Evolutionary conservation across 768 basidiomycete species (phyloP).

Genomic region (Suillus placidus): DNA sequence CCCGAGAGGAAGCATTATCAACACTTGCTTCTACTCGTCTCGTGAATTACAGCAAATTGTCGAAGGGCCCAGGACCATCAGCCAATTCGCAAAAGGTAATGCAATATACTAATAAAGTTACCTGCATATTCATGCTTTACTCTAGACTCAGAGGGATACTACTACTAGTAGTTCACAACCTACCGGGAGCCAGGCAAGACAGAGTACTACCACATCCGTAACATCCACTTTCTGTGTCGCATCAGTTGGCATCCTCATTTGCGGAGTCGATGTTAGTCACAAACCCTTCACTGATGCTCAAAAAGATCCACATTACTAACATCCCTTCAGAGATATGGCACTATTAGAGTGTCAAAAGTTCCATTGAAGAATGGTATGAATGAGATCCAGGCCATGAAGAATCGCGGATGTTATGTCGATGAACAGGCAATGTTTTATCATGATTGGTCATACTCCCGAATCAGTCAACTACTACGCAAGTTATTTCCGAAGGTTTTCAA

Average conservation of each 20-base stretch:
- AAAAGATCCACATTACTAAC: neutral
- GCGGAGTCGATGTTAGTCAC: slow-evolving; percentile 1
- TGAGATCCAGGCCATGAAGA: slow-evolving; percentile 9
- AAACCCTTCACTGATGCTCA: neutral
- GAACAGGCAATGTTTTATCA: neutral
- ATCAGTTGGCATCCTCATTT: slow-evolving; percentile 1
- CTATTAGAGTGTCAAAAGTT: neutral
- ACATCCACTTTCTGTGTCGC: too few species aligned
- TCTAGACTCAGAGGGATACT: neutral
- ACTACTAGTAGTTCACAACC: neutral
- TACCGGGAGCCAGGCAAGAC: neutral
- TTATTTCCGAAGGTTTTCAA: neutral
- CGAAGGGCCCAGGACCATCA: neutral
- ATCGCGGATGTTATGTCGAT: neutral
- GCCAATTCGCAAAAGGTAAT: neutral
- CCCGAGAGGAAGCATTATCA: neutral
- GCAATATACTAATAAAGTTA: neutral
- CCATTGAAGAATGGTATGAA: neutral
- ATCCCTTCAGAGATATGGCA: neutral
- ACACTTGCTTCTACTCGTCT: neutral
- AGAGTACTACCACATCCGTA: too few species aligned
- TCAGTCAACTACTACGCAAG: neutral
- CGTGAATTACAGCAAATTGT: neutral
- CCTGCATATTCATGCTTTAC: neutral
- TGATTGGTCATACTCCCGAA: neutral